Conservation (phyloP, 176 grass and related monocot species). For the Avena insularis region DNA sequence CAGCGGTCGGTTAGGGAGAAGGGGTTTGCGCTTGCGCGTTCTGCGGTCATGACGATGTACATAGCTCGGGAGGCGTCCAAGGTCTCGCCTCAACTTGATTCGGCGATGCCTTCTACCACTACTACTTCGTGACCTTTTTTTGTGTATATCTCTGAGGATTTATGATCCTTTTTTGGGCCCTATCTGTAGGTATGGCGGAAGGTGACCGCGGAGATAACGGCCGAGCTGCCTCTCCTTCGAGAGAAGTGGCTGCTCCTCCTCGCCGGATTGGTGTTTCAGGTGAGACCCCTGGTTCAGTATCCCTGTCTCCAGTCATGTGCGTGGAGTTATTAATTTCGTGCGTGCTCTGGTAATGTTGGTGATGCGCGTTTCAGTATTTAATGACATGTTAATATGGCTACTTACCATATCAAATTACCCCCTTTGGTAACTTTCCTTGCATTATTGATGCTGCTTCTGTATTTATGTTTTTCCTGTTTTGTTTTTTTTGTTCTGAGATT, state of each 20-base stretch:
- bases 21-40: not conserved
- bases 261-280: slow-evolving; percentile 83
- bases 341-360: not conserved
- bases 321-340: slow-evolving; percentile 30
- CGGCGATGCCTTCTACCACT: not conserved
- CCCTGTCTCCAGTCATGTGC: not conserved
- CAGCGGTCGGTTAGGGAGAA: slow-evolving; percentile 21
- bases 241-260: slow-evolving; percentile 93
- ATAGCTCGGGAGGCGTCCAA: slow-evolving; percentile 94
- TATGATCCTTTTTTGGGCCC: not conserved
- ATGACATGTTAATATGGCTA: not conserved
- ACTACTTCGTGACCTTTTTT: not conserved
- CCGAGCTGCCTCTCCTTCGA: slow-evolving; percentile 73
- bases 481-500: not conserved
- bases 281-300: slow-evolving; percentile 28
- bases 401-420: slow-evolving; percentile 11
- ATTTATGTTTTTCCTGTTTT: not conserved
- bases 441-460: not conserved
- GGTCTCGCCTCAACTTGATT: slow-evolving; percentile 47
- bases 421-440: slow-evolving; percentile 18
- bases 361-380: slow-evolving; percentile 9
- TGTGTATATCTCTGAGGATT: not conserved
- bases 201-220: slow-evolving; percentile 60
- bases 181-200: slow-evolving; percentile 82
- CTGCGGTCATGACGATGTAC: slow-evolving; percentile 72